Conservation (phyloP, 306 rosid species). For the Lupinus albus region DNA sequence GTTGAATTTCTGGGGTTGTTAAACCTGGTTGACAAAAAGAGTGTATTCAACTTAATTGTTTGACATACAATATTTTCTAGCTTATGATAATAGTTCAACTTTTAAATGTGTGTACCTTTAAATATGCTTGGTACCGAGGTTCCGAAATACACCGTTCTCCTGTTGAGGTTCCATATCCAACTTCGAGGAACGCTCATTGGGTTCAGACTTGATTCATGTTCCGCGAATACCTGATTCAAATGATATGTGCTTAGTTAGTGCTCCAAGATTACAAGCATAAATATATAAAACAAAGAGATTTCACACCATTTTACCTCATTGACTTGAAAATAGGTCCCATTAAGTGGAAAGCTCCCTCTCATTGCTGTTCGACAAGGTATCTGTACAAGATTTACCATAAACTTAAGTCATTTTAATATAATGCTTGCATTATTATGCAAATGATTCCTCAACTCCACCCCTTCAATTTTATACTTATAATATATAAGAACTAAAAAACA, state of each 20-base stretch:
- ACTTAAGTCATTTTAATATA: slow-evolving; percentile 31
- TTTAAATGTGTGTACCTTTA: slow-evolving; percentile 54
- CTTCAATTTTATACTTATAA: neutral
- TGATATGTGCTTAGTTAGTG: slow-evolving; percentile 25
- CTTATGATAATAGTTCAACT: neutral
- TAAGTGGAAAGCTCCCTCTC: slow-evolving; percentile 91
- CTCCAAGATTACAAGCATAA: slow-evolving; percentile 17
- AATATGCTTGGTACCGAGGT: slow-evolving; percentile 62
- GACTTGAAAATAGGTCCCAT: slow-evolving; percentile 94
- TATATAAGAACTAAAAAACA: slow-evolving; percentile 3
- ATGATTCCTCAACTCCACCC: neutral
- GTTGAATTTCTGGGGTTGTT: slow-evolving; percentile 75
- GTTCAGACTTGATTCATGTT: slow-evolving; percentile 54
- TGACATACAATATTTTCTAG: neutral
- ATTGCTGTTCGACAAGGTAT: slow-evolving; percentile 95
- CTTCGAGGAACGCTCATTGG: slow-evolving; percentile 61
- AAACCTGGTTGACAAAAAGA: slow-evolving; percentile 58
- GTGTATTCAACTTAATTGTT: slow-evolving; percentile 12
- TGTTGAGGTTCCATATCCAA: slow-evolving; percentile 61
- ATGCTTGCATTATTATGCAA: neutral
- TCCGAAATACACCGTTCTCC: slow-evolving; percentile 67
- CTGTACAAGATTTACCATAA: slow-evolving; percentile 50
- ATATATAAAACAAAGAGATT: slow-evolving; percentile 16
- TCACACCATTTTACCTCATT: slow-evolving; percentile 66
- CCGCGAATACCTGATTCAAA: slow-evolving; percentile 56